Evolutionary conservation across 116 monocot species (phyloP).

Genomic region (Posidonia oceanica): DNA sequence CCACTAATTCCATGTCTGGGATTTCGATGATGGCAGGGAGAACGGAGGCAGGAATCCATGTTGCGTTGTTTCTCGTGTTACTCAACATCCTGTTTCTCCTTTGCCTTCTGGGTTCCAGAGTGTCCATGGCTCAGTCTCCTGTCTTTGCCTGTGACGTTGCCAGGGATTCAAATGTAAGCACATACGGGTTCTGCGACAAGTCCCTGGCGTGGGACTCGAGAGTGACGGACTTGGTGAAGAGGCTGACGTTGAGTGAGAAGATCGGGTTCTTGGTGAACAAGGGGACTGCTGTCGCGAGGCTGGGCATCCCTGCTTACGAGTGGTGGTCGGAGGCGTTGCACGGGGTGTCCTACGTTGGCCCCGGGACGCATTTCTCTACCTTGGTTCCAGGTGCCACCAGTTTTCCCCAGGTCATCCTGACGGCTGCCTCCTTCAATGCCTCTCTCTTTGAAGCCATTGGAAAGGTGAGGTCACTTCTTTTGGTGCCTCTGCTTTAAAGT

Average conservation of each 20-base stretch:
- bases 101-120: neutral
- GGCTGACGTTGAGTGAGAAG: conserved; percentile 78
- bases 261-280: conserved; percentile 66
- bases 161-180: conserved; percentile 16
- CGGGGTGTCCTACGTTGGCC: conserved; percentile 94
- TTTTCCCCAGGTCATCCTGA: conserved; percentile 81
- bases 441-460: conserved; percentile 75
- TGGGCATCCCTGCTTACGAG: conserved; percentile 82
- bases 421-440: conserved; percentile 82
- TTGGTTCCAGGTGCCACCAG: conserved; percentile 82
- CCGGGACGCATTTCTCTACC: conserved; percentile 63
- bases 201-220: conserved; percentile 23
- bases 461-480: conserved; percentile 31
- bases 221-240: conserved; percentile 47
- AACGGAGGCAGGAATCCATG: too few species aligned
- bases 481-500: too few species aligned
- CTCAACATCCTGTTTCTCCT: neutral
- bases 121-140: conserved; percentile 23
- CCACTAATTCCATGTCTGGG: too few species aligned
- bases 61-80: neutral
- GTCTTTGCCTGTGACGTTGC: conserved; percentile 65
- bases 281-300: conserved; percentile 37
- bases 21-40: too few species aligned
- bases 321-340: conserved; percentile 99
- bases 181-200: conserved; percentile 52